Conservation (phyloP, 805 yeast genomes). For the Yamadazyma philogaea region DNA sequence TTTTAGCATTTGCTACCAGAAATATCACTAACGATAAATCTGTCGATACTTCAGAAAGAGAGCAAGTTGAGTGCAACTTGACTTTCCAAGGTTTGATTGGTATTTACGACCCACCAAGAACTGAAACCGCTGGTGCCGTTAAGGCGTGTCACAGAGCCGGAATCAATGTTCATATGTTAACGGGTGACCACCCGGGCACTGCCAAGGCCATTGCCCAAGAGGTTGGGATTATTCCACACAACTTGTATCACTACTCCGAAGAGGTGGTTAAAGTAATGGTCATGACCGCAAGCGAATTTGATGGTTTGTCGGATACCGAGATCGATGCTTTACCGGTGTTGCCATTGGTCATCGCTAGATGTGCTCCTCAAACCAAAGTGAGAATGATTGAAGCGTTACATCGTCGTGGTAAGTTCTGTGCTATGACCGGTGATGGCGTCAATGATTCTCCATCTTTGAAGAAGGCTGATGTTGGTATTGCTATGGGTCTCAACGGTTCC, state of each 20-base stretch:
- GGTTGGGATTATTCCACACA: constrained; percentile 68
- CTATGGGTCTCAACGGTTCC: constrained; percentile 76
- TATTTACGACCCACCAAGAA: constrained; percentile 77
- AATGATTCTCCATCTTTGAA: constrained; percentile 78
- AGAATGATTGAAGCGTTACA: constrained; percentile 41
- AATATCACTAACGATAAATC: constrained; percentile 18
- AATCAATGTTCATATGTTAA: constrained; percentile 74
- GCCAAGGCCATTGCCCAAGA: constrained; percentile 79
- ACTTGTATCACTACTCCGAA: constrained; percentile 30
- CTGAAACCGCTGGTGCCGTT: constrained; percentile 64
- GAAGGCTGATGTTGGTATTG: constrained; percentile 77
- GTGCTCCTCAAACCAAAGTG: constrained; percentile 43
- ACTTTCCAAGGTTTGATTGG: constrained; percentile 69
- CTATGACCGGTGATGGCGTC: constrained; percentile 64
- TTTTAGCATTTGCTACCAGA: constrained; percentile 64
- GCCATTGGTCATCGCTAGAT: constrained; percentile 40
- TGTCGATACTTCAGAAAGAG: constrained; percentile 25
- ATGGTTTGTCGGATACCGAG: constrained; percentile 28
- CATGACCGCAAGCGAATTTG: constrained; percentile 39
- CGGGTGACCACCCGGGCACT: constrained; percentile 79
- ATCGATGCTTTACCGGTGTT: constrained; percentile 35
- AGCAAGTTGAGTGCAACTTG: constrained; percentile 49
- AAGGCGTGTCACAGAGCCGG: constrained; percentile 70
- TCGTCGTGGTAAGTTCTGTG: constrained; percentile 34
- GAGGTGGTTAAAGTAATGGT: constrained; percentile 35